A percentile compares a stretch with the other conserved stretches of the same genome.
Conservation (phyloP, 805 yeast species). For the Lipomyces kockii region DNA sequence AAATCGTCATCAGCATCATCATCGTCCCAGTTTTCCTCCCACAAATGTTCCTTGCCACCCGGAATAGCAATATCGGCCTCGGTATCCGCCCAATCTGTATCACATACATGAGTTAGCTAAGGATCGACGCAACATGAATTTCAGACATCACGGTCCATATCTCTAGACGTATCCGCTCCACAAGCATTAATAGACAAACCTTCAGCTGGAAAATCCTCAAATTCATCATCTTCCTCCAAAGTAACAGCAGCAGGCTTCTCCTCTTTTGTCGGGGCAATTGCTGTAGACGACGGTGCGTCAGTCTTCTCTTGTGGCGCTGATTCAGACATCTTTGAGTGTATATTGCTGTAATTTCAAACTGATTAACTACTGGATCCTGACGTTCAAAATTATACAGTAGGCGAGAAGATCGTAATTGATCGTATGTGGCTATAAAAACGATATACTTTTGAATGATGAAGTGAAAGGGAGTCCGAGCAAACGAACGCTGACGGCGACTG, state of each 20-base stretch:
- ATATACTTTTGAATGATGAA: background rate
- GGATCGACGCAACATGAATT: background rate
- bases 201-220: slow-evolving; percentile 94
- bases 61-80: slow-evolving; percentile 54
- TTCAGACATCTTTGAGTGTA: background rate
- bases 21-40: slow-evolving; percentile 99
- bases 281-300: slow-evolving; percentile 2
- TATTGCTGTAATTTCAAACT: background rate
- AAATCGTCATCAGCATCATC: slow-evolving; percentile 87
- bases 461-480: too few relatives aligned
- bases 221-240: slow-evolving; percentile 94
- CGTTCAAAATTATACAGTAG: background rate
- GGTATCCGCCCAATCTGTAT: slow-evolving; percentile 66
- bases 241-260: slow-evolving; percentile 52
- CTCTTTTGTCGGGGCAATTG: slow-evolving; percentile 10
- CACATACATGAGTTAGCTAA: background rate
- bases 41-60: slow-evolving; percentile 60
- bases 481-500: background rate
- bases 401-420: background rate
- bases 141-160: background rate
- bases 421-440: background rate
- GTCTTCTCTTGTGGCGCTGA: slow-evolving; percentile 4
- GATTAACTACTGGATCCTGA: background rate
- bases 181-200: slow-evolving; percentile 43
- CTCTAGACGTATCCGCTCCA: background rate